Evolutionary conservation across 2,329 filamentous ascomycete genomes (phyloP).

Genomic region (Sclerotinia sclerotiorum): DNA sequence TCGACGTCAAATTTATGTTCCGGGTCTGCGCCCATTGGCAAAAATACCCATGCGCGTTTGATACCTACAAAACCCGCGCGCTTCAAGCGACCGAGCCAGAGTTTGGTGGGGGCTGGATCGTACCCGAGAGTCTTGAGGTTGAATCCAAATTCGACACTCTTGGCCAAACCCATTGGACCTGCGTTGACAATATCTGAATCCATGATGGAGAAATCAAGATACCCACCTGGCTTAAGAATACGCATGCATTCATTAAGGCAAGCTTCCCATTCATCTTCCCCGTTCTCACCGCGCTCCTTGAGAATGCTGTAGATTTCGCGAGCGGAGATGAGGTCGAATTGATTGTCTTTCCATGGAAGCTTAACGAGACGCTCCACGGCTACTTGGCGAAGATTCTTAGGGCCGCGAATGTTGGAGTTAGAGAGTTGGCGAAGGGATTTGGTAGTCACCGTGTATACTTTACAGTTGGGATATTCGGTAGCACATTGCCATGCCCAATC

Average conservation of each 20-base stretch:
- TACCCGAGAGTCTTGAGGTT: constrained; percentile 87
- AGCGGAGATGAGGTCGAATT: constrained; percentile 90
- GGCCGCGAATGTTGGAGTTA: constrained; percentile 76
- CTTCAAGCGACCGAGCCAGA: constrained; percentile 72
- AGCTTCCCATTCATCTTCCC: constrained; percentile 81
- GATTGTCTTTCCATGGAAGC: constrained; percentile 79
- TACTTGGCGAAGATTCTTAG: constrained; percentile 82
- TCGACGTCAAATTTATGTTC: constrained; percentile 45
- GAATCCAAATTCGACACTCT: constrained; percentile 89
- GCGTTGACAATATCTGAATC: constrained; percentile 89
- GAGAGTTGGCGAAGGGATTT: constrained; percentile 68
- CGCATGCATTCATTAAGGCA: constrained; percentile 85
- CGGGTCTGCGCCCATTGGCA: constrained; percentile 70
- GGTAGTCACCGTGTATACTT: constrained; percentile 84
- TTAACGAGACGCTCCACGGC: constrained; percentile 74
- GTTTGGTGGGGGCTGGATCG: constrained; percentile 79
- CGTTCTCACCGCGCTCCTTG: constrained; percentile 67
- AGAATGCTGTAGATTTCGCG: constrained; percentile 83
- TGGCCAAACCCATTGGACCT: constrained; percentile 74
- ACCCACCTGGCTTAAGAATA: constrained; percentile 84
- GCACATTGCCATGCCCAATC: constrained; percentile 97
- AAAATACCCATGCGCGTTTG: constrained; percentile 82
- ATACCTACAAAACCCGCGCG: constrained; percentile 76
- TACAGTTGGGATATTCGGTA: constrained; percentile 77
- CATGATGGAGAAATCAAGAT: constrained; percentile 85